Evolutionary conservation across 306 rosid genomes (phyloP).

Genomic region (Vicia sativa): DNA sequence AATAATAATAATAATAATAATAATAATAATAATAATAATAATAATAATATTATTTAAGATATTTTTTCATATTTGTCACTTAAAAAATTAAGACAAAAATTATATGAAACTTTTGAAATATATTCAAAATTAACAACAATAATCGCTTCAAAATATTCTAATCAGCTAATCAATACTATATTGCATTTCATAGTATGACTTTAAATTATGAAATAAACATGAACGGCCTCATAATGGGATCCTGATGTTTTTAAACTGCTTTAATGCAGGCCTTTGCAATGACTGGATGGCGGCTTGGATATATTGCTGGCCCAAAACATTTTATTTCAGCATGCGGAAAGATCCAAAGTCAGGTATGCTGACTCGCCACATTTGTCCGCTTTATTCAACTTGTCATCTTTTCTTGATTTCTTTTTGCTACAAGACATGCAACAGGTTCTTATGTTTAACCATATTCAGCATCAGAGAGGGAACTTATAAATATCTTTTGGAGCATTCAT

Average conservation of each 20-base stretch:
- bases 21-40: too few relatives aligned
- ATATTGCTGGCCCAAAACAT: conserved; percentile 95
- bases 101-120: too few relatives aligned
- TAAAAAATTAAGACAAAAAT: too few relatives aligned
- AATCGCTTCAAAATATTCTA: too few relatives aligned
- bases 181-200: conserved; percentile 9
- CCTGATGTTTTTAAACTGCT: conserved; percentile 44
- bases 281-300: conserved; percentile 99
- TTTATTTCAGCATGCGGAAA: conserved; percentile 79
- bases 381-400: conserved; percentile 15
- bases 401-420: conserved; percentile 20
- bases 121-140: too few relatives aligned
- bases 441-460: conserved; percentile 21
- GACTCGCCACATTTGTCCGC: conserved; percentile 4
- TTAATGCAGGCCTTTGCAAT: conserved; percentile 83
- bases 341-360: conserved; percentile 91
- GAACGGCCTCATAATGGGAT: conserved; percentile 10
- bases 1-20: too few relatives aligned
- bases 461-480: conserved; percentile 11
- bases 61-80: too few relatives aligned
- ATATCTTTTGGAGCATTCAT: conserved; percentile 21
- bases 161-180: conserved; percentile 16
- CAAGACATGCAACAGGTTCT: conserved; percentile 24
- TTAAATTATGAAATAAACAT: conserved; percentile 2
- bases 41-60: too few relatives aligned